phyloP scores from a whole-genome alignment of 495 filamentous ascomycete species.

The Pseudotulostoma volvatum region DNA sequence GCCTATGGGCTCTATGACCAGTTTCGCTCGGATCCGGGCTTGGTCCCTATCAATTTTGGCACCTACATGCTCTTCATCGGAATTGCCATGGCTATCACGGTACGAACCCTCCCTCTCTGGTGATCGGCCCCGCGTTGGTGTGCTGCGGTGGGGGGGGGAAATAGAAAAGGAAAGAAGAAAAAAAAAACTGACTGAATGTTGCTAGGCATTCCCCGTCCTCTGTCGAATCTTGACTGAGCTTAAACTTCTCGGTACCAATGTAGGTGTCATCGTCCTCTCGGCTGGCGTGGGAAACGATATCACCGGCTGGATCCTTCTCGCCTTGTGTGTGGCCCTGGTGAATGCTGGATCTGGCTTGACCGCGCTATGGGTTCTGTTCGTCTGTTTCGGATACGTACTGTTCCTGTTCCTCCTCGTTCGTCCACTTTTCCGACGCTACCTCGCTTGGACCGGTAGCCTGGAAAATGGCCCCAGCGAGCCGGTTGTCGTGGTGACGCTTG shows the following conservation, averaged over 20 bases:
- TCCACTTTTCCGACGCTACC: slow-evolving; percentile 59
- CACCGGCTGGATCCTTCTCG: slow-evolving; percentile 84
- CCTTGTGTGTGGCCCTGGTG: slow-evolving; percentile 84
- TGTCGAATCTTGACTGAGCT: slow-evolving; percentile 90
- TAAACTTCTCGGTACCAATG: slow-evolving; percentile 67
- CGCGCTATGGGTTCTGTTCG: slow-evolving; percentile 73
- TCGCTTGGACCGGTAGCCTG: slow-evolving; percentile 58
- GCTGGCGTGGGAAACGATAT: slow-evolving; percentile 96
- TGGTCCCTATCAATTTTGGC: slow-evolving; percentile 53
- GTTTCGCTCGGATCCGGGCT: slow-evolving; percentile 49
- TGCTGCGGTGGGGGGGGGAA: background rate
- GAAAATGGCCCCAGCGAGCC: slow-evolving; percentile 84
- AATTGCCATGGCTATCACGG: slow-evolving; percentile 86
- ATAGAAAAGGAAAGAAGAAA: background rate
- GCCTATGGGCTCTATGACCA: slow-evolving; percentile 74
- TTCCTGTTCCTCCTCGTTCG: slow-evolving; percentile 62
- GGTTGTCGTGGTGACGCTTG: slow-evolving; percentile 66
- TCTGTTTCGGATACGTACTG: slow-evolving; percentile 56
- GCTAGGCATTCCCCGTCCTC: slow-evolving; percentile 75
- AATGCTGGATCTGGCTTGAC: slow-evolving; percentile 75
- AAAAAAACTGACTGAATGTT: background rate
- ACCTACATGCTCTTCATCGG: slow-evolving; percentile 87
- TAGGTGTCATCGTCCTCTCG: slow-evolving; percentile 81
- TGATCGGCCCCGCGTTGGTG: too few species aligned
- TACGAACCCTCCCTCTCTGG: slow-evolving; percentile 13